A percentile compares a stretch with the other conserved stretches of the same genome.
These are phyloP conservation scores for Phytophthora pisi DNA, from an alignment of 352 stramenopile genomes.

Conservation along the genomic window DNA sequence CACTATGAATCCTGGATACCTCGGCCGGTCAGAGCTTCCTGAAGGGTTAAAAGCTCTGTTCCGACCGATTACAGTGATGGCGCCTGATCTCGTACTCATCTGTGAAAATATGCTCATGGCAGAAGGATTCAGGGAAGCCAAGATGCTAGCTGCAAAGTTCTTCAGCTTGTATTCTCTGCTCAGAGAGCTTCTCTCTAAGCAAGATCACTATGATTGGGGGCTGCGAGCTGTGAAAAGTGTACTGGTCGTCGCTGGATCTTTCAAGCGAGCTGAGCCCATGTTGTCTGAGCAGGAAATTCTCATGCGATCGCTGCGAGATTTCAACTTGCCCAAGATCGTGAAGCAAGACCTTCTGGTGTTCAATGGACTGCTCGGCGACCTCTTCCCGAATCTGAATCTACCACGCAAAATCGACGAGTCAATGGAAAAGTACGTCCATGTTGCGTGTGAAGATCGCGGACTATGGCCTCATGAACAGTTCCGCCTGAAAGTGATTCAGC, in stretches of 20 bases:
- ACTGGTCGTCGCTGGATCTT: conserved; percentile 91
- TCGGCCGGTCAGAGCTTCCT: conserved; percentile 93
- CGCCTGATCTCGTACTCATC: conserved; percentile 95
- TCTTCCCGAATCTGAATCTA: conserved; percentile 93
- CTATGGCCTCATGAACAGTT: conserved; percentile 94
- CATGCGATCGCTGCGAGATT: conserved; percentile 95
- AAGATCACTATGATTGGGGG: conserved; percentile 97
- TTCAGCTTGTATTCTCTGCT: conserved; percentile 94
- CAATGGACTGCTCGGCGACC: conserved; percentile 91
- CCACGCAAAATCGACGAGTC: conserved; percentile 87
- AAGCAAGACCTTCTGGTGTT: conserved; percentile 94
- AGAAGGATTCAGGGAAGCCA: conserved; percentile 93
- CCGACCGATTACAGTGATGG: conserved; percentile 96
- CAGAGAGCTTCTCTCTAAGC: conserved; percentile 92
- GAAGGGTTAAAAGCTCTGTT: conserved; percentile 96
- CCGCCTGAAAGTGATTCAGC: conserved; percentile 94
- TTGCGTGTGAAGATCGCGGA: conserved; percentile 89
- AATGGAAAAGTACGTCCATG: conserved; percentile 91
- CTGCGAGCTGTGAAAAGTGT: conserved; percentile 95
- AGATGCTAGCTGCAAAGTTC: conserved; percentile 94
- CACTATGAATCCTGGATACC: conserved; percentile 97
- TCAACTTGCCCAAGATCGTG: conserved; percentile 97
- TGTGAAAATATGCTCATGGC: conserved; percentile 98
- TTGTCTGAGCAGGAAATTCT: conserved; percentile 92
- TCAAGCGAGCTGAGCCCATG: conserved; percentile 94